Evolutionary conservation across 257 asterid species (phyloP).

Genomic region (Cordia subcordata): DNA sequence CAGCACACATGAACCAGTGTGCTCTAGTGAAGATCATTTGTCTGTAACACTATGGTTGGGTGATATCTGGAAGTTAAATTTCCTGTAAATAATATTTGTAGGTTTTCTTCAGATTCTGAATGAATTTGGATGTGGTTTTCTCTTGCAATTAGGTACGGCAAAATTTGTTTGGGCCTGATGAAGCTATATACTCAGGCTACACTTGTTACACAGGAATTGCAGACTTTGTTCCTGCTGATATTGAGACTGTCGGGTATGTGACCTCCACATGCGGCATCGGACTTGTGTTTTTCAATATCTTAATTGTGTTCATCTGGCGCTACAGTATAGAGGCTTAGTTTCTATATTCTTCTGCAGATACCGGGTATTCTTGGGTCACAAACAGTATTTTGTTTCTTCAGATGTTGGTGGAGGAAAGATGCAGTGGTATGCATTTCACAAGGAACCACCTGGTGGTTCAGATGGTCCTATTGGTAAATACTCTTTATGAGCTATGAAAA

Average conservation of each 20-base stretch:
- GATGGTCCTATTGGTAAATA: constrained; percentile 56
- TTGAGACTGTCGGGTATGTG: constrained; percentile 88
- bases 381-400: constrained; percentile 94
- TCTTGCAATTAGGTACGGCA: constrained; percentile 50
- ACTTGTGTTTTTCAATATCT: neutral
- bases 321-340: neutral
- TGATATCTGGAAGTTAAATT: no score
- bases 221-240: constrained; percentile 90
- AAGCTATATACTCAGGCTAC: constrained; percentile 77
- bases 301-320: neutral
- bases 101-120: neutral
- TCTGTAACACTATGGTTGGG: no score
- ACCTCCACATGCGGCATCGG: neutral
- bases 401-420: constrained; percentile 98
- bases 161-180: constrained; percentile 66
- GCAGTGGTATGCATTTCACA: constrained; percentile 99
- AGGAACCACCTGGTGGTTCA: constrained; percentile 74
- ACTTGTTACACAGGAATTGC: constrained; percentile 98
- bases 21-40: no score
- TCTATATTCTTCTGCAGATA: constrained; percentile 46
- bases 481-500: neutral
- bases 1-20: no score
- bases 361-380: constrained; percentile 95
- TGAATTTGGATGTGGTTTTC: neutral
- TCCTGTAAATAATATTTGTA: neutral